Evolutionary conservation across 495 filamentous ascomycete genomes (phyloP).

Genomic region (Neurospora sp.): DNA sequence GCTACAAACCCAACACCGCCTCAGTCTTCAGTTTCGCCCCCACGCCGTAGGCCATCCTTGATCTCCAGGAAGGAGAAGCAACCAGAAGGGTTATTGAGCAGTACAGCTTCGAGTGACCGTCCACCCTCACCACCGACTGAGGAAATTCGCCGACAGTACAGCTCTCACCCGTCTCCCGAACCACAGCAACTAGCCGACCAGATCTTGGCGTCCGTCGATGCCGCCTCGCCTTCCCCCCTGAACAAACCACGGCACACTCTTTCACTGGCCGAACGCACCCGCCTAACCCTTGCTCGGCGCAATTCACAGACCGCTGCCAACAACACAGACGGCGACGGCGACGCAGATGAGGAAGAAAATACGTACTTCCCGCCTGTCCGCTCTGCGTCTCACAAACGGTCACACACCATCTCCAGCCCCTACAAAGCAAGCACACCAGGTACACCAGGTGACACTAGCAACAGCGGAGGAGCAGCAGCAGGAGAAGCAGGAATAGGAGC

Average conservation of each 20-base stretch:
- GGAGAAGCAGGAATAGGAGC: neutral
- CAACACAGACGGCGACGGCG: constrained; percentile 13
- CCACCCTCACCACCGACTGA: neutral
- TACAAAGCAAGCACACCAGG: neutral
- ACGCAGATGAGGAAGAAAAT: constrained; percentile 16
- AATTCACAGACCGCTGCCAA: constrained; percentile 22
- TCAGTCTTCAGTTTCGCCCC: neutral
- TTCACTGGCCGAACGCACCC: constrained; percentile 44
- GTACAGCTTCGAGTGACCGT: neutral
- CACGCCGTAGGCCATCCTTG: neutral
- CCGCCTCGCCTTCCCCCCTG: constrained; percentile 40
- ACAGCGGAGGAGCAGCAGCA: neutral
- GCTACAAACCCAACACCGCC: neutral
- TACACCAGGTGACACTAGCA: neutral
- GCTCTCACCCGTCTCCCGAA: constrained; percentile 25
- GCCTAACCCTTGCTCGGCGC: constrained; percentile 38
- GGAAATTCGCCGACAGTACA: neutral
- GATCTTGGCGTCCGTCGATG: constrained; percentile 47
- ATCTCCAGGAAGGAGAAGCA: neutral
- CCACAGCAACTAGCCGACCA: constrained; percentile 39
- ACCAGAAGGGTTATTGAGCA: neutral
- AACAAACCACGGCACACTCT: constrained; percentile 43
- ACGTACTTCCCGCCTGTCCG: neutral
- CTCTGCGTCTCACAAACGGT: constrained; percentile 14
- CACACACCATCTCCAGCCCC: constrained; percentile 14